A percentile compares a stretch with the other conserved stretches of the same genome.
phyloP scores from a whole-genome alignment of 345 rosid species.

The Boechera divaricarpa region DNA sequence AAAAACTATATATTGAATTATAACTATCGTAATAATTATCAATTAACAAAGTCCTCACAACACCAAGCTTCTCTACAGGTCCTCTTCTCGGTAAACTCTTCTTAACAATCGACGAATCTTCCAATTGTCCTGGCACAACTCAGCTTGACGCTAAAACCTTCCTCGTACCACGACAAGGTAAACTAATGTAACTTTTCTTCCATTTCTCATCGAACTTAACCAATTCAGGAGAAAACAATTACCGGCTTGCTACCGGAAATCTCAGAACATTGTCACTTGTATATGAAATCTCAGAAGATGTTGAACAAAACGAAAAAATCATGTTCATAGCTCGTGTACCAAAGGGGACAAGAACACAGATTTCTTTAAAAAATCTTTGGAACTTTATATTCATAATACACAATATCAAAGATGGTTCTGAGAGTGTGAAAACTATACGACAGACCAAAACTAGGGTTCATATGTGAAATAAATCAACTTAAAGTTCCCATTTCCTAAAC shows the following conservation, averaged over 20 bases:
- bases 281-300: constrained; percentile 52
- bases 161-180: constrained; percentile 39
- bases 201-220: constrained; percentile 40
- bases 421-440: background rate
- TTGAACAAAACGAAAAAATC: constrained; percentile 49
- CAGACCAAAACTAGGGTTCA: constrained; percentile 14
- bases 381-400: too few relatives aligned
- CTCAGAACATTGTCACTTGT: constrained; percentile 48
- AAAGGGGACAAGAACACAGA: constrained; percentile 9
- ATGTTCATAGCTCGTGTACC: constrained; percentile 47
- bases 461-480: background rate
- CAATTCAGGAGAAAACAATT: constrained; percentile 41
- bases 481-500: background rate
- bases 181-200: constrained; percentile 37
- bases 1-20: constrained; percentile 67
- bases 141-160: constrained; percentile 49
- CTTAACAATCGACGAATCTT: constrained; percentile 52
- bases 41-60: constrained; percentile 83
- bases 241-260: constrained; percentile 26
- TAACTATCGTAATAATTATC: constrained; percentile 91
- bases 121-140: constrained; percentile 56
- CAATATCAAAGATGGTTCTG: too few relatives aligned
- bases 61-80: constrained; percentile 56
- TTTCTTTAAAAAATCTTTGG: too few relatives aligned
- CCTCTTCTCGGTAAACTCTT: constrained; percentile 52